Evolutionary conservation across 2,329 filamentous ascomycete species (phyloP), one percentile per base, ranked within the genome.

Genomic region (Elsinoe perseae): DNA sequence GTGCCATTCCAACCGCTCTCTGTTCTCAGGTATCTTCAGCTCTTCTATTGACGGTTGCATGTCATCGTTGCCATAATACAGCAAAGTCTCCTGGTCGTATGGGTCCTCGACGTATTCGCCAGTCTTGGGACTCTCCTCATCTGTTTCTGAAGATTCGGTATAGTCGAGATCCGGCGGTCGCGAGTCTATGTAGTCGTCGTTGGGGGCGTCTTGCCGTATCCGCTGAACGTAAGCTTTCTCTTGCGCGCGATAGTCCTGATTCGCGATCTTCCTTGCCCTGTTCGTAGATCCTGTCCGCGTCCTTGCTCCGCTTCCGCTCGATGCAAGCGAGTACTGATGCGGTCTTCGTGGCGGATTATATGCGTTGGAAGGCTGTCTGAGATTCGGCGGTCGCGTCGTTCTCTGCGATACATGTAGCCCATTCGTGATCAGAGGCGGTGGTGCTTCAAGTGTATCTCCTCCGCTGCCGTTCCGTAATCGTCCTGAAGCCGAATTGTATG

Each of bases 1-100:
- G 72, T 98, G 91, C 93, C 93, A 98, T 72, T 98, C 93, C 21
- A 98, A 77, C 43, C 92, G 80, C 71, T 97, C 93, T 59, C 91
- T 81, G 66, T 91, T 96, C 61, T 85, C 83, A 1, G 90, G 87
- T 64, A 96, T 87, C 70, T 87, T 86, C 54, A 97, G 72, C 69
- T 98, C 93, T 65, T 97, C 93, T 21, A 89, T 79, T 2, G 89
- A 93, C 0, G 91, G 91, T 64, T 93, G 87, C 62, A 89, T 81
- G 62, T 93, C 86, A 65, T 96, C 89, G 65, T 92, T 90, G 57
- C 89, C 87, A 67, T 95, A 91, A 65, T 95, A 95, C 68, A 97
- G 83, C 67, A 95, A 84, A 16, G 89, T 92, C 69, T 96, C 91
- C 64, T 95, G 87, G 66, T 96, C 91, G 70, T 92, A 92, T 14